A percentile compares a stretch with the other conserved stretches of the same genome.
Evolutionary conservation across 208 protist species (phyloP).

Genomic region (Polymyxa betae): DNA sequence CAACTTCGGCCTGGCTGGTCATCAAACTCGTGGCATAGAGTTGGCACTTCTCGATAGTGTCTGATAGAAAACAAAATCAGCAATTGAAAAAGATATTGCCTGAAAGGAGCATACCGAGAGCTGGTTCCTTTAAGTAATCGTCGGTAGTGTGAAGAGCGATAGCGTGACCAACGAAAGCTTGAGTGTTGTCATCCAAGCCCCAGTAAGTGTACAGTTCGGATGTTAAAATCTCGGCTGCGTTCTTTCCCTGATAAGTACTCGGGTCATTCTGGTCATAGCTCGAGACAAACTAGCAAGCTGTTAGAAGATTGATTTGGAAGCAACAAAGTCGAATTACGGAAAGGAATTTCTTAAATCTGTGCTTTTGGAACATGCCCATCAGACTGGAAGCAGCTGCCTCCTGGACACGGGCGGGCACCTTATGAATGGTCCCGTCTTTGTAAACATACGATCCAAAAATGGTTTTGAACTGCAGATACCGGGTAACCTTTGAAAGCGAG

Average conservation of each 20-base stretch:
- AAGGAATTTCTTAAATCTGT: constrained; percentile 58
- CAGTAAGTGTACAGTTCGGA: constrained; percentile 60
- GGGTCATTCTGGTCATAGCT: neutral
- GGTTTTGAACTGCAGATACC: constrained; percentile 98
- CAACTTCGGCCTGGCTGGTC: neutral
- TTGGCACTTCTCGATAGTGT: constrained; percentile 75
- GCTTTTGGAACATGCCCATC: constrained; percentile 98
- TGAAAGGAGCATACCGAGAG: constrained; percentile 84
- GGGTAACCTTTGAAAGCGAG: constrained; percentile 91
- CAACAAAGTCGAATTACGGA: neutral
- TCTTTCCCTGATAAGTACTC: neutral
- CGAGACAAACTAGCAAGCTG: neutral
- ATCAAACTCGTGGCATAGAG: neutral
- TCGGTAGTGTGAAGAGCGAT: constrained; percentile 59
- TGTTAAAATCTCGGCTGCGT: constrained; percentile 34
- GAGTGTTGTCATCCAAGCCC: constrained; percentile 60
- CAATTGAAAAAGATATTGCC: constrained; percentile 97
- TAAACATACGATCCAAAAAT: constrained; percentile 95
- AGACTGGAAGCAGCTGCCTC: constrained; percentile 94
- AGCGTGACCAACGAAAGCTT: constrained; percentile 64
- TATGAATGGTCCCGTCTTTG: constrained; percentile 88
- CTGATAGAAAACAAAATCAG: too few relatives aligned
- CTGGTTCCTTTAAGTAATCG: constrained; percentile 89
- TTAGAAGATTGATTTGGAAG: too few relatives aligned
- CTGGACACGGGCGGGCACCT: constrained; percentile 92